These are phyloP conservation scores for Blastobotrys capitulatus DNA, from an alignment of 1,139 yeast genomes.

Conservation along the genomic window DNA sequence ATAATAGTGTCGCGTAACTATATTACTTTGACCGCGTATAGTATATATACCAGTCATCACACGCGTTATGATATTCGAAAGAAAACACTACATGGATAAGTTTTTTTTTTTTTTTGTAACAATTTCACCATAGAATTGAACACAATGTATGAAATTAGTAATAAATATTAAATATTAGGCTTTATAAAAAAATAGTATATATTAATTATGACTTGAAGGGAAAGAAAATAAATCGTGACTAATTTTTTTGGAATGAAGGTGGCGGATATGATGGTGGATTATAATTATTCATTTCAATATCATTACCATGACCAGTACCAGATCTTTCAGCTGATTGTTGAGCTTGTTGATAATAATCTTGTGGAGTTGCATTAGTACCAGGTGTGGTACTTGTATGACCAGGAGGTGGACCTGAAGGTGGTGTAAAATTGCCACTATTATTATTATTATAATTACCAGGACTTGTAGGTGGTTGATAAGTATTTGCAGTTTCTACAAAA, in stretches of 20 bases:
- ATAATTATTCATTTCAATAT: slow-evolving; percentile 17
- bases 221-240: too few relatives aligned
- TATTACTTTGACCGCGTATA: too few relatives aligned
- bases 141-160: too few relatives aligned
- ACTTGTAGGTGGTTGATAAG: not conserved
- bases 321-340: not conserved
- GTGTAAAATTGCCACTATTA: slow-evolving; percentile 8
- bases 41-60: too few relatives aligned
- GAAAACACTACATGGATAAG: not conserved
- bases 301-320: not conserved
- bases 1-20: too few relatives aligned
- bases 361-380: not conserved
- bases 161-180: too few relatives aligned
- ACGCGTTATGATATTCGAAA: not conserved
- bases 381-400: not conserved
- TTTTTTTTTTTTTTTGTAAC: too few relatives aligned
- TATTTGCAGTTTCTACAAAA: slow-evolving; percentile 33
- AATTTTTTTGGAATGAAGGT: slow-evolving; percentile 6
- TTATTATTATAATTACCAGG: slow-evolving; percentile 2
- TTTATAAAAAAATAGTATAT: too few relatives aligned
- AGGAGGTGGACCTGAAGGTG: slow-evolving; percentile 18
- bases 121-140: too few relatives aligned
- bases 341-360: not conserved
- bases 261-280: slow-evolving; percentile 16
- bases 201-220: too few relatives aligned